Base-by-base conservation (phyloP, 2,329 filamentous ascomycete genomes). In the Fusarium sulawesiense region DNA sequence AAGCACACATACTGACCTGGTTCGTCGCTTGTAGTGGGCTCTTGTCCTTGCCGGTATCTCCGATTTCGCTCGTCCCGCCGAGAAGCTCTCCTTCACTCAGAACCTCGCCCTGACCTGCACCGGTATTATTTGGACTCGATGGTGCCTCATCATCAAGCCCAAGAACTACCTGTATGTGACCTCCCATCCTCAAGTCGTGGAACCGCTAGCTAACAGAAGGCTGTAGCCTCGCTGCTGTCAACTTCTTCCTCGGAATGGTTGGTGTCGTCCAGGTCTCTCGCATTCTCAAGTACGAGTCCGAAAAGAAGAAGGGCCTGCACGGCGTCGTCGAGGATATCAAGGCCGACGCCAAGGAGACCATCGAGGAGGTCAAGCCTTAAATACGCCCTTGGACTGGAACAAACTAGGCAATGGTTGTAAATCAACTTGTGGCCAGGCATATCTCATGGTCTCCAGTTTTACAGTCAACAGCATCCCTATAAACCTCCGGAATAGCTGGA, bases 141-240 rank as follows among this genome's bases (percentile, higher is more conserved):
- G 96, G 96, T 99, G 96, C 87, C 87, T 98, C 79, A 92, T 99
- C 81, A 99, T 99, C 83, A 94, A 90, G 82, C 96, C 96, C 61
- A 90, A 90, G 83, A 99, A 99, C 86, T 84, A 94, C 77, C 91
- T 98, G 91, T 93, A 84, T 49, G 90, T 83, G 13, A 9, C 47
- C 25, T 12, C 11, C 42, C 7, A 14, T 18, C n/a, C 11, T 32
- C 20, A 18, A 20, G 13, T 13, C n/a, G 12, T 9, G 4, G 9
- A 44, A 20, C 8, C 18, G 18, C 40, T 37, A 46, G n/a, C 64
- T 60, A 46, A 62, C 54, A 53, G 30, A 57, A 12, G n/a, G 7
- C 23, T 25, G 13, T 67, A 94, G 92, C 66, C 90, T 99, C 64
- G 96, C 96, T 66, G 90, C 94, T 58, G 96, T 98, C 79, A 99